Conservation (phyloP, 345 rosid genomes). For the Psidium friedrichsthalianum region DNA sequence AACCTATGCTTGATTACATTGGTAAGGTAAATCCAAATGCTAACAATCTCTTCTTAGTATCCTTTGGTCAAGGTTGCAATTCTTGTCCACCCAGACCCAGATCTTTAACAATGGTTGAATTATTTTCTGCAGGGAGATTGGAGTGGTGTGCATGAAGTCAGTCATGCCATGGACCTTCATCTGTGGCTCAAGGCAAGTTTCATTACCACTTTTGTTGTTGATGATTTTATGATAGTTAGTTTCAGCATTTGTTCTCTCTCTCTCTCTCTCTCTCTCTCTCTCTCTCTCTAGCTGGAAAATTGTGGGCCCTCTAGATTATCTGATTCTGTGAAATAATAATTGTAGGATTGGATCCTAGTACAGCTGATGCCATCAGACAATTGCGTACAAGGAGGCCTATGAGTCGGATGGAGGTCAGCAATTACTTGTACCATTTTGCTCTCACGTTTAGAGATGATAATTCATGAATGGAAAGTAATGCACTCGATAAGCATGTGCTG, state of each 20-base stretch:
- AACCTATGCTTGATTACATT: slow-evolving; percentile 52
- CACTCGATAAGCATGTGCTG: not conserved
- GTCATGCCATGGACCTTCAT: slow-evolving; percentile 38
- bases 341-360: slow-evolving; percentile 42
- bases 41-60: not conserved
- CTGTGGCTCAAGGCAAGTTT: slow-evolving; percentile 29
- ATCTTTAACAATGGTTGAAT: not conserved
- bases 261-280: not conserved
- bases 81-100: not conserved
- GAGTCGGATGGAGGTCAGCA: slow-evolving; percentile 69
- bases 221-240: not conserved
- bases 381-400: slow-evolving; percentile 69
- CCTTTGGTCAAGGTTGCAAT: not conserved
- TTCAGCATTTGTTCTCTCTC: not conserved
- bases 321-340: not conserved
- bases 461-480: not conserved
- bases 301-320: not conserved
- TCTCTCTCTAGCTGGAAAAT: not conserved
- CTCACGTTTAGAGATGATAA: not conserved
- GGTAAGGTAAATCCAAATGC: slow-evolving; percentile 56
- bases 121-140: slow-evolving; percentile 50
- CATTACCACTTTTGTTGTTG: not conserved
- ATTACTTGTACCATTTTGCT: not conserved
- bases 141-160: slow-evolving; percentile 37
- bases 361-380: slow-evolving; percentile 45